phyloP scores from a whole-genome alignment of 192 early-diverging fungal genomes.

The Geranomyces variabilis region DNA sequence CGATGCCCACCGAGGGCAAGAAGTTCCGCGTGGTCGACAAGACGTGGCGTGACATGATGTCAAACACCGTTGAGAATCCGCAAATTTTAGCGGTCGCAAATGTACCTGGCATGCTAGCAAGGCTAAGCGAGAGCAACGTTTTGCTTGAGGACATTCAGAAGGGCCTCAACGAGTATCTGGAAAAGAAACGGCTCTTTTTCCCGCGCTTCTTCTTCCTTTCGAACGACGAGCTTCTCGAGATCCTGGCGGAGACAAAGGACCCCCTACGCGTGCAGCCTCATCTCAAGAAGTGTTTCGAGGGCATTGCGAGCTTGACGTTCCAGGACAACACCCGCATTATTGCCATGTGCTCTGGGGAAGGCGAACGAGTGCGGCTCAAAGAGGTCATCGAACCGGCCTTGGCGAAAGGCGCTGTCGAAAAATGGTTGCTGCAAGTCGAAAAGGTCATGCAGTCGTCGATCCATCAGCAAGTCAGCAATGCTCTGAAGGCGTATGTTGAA shows the following conservation, averaged over 20 bases:
- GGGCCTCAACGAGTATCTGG: constrained; percentile 65
- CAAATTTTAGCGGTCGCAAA: constrained; percentile 54
- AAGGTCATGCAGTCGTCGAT: constrained; percentile 64
- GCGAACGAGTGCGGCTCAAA: constrained; percentile 59
- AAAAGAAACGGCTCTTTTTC: constrained; percentile 65
- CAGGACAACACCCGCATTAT: constrained; percentile 62
- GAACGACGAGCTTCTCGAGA: constrained; percentile 65
- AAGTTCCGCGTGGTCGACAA: constrained; percentile 62
- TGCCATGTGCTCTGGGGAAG: constrained; percentile 66
- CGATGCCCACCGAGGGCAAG: constrained; percentile 62
- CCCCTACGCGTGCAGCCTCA: constrained; percentile 63
- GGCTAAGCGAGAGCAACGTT: constrained; percentile 54
- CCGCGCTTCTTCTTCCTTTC: constrained; percentile 68
- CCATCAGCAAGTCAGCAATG: constrained; percentile 57
- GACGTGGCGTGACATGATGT: constrained; percentile 67
- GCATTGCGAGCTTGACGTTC: constrained; percentile 59
- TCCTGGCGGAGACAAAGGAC: constrained; percentile 64
- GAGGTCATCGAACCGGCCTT: constrained; percentile 66
- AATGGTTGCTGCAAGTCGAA: constrained; percentile 64
- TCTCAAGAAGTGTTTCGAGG: constrained; percentile 67
- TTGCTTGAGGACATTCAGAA: constrained; percentile 67
- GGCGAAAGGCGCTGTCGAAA: constrained; percentile 64
- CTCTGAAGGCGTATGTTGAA: constrained; percentile 58
- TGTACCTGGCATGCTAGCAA: constrained; percentile 45
- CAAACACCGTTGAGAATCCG: constrained; percentile 51